Evolutionary conservation across 75 land plant genomes (phyloP).

Genomic region (Larix kaempferi): DNA sequence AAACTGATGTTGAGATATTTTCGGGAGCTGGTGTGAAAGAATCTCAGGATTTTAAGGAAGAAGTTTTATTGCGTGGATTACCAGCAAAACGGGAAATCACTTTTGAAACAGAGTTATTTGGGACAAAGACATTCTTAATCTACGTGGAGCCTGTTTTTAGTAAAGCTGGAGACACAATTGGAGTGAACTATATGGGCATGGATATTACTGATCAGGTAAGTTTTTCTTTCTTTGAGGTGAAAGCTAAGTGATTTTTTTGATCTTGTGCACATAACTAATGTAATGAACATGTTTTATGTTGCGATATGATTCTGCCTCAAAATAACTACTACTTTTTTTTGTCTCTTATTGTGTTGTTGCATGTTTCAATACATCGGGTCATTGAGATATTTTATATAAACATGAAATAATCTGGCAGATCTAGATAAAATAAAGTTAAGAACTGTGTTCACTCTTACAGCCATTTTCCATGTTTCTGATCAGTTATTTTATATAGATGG

Average conservation of each 20-base stretch:
- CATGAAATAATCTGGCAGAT: no score
- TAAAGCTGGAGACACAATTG: conserved; percentile 70
- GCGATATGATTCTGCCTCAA: background rate
- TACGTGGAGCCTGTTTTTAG: conserved; percentile 85
- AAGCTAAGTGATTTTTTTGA: background rate
- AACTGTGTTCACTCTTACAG: background rate
- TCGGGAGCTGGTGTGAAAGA: conserved; percentile 66
- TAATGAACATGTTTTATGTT: background rate
- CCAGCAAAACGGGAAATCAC: conserved; percentile 79
- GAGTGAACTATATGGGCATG: conserved; percentile 85
- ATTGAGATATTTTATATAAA: no score
- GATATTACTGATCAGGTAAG: conserved; percentile 82
- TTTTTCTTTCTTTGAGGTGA: background rate
- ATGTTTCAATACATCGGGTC: no score
- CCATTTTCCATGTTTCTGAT: background rate
- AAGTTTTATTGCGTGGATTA: conserved; percentile 65
- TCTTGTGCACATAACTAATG: background rate
- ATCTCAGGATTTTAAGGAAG: conserved; percentile 70
- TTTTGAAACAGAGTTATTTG: conserved; percentile 75
- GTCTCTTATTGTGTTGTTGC: background rate
- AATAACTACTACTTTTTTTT: background rate
- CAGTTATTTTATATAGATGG: background rate
- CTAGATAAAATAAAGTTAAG: no score
- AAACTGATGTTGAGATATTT: conserved; percentile 79
- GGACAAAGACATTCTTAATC: conserved; percentile 74